Evolutionary conservation across 164 flowering plant genomes (phyloP).

Genomic region (Liriodendron chinense): DNA sequence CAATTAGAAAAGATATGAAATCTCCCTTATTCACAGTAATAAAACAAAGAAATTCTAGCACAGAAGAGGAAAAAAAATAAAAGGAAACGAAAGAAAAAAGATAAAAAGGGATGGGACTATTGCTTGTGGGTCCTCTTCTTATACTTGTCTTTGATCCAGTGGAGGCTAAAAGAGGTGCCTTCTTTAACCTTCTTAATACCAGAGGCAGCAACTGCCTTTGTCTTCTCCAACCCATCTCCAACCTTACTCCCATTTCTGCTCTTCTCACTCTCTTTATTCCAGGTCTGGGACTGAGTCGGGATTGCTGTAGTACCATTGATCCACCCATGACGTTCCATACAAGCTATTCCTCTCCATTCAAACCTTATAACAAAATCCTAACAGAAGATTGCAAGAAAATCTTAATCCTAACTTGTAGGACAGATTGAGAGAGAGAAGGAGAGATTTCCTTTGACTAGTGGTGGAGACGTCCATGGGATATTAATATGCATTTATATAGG

Average conservation of each 20-base stretch:
- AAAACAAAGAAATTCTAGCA: no score
- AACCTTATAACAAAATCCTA: background rate
- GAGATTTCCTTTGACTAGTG: background rate
- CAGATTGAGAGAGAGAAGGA: no score
- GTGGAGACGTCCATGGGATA: no score
- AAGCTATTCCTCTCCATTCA: constrained; percentile 27
- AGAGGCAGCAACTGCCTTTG: constrained; percentile 59
- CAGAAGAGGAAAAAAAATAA: no score
- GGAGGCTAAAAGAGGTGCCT: constrained; percentile 57
- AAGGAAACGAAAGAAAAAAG: no score
- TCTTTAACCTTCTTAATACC: constrained; percentile 74
- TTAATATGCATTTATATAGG: no score
- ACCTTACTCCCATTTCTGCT: constrained; percentile 57
- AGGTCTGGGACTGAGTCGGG: no score
- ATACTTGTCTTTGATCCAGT: constrained; percentile 81
- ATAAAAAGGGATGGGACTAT: constrained; percentile 14
- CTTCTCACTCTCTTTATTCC: constrained; percentile 17
- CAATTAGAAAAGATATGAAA: no score
- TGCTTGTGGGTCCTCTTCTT: constrained; percentile 52
- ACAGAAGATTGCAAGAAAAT: background rate
- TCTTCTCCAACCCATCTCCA: constrained; percentile 68
- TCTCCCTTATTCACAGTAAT: no score
- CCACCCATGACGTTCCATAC: constrained; percentile 69
- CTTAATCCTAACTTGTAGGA: no score
- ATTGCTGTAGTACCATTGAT: constrained; percentile 66